Percentiles rank a stretch among this genome's conserved stretches.
These are phyloP conservation scores for Ramalina peruviana DNA, from an alignment of 495 filamentous ascomycete genomes.

Conservation along the genomic window DNA sequence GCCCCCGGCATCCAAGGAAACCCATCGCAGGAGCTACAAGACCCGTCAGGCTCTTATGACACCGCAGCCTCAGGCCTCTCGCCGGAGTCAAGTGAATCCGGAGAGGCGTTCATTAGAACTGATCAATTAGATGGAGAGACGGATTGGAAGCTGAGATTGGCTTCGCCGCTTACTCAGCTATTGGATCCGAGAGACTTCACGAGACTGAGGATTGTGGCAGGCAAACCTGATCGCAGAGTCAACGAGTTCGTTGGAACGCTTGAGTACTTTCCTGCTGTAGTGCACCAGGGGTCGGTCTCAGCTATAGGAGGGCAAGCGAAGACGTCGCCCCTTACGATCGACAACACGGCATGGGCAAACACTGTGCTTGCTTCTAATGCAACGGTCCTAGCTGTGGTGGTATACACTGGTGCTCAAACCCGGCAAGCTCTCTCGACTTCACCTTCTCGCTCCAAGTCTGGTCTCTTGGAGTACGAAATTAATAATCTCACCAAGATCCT, in stretches of 20 bases:
- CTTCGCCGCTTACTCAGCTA: conserved; percentile 67
- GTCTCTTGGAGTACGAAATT: conserved; percentile 88
- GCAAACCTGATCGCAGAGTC: conserved; percentile 79
- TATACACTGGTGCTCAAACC: conserved; percentile 93
- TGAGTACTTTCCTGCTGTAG: conserved; percentile 35
- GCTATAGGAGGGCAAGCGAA: conserved; percentile 10
- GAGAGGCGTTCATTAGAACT: conserved; percentile 92
- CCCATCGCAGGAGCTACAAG: neutral
- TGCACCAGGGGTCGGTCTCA: conserved; percentile 15
- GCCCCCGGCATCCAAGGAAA: too few relatives aligned
- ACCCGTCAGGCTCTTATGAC: neutral
- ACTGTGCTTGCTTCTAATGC: conserved; percentile 91
- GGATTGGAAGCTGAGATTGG: conserved; percentile 92
- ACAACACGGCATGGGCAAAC: conserved; percentile 98
- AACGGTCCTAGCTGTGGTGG: conserved; percentile 69
- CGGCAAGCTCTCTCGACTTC: conserved; percentile 89
- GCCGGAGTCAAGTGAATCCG: conserved; percentile 29
- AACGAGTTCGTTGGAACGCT: conserved; percentile 87
- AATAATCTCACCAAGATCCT: conserved; percentile 97
- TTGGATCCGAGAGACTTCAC: conserved; percentile 54
- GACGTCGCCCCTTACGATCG: conserved; percentile 69
- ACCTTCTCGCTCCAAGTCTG: conserved; percentile 79
- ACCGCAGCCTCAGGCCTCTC: conserved; percentile 2
- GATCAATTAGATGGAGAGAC: conserved; percentile 98
- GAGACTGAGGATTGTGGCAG: conserved; percentile 63